Evolutionary conservation across 1,284 basidiomycete species (phyloP).

Genomic region (Erythrobasidium hasegawianum): DNA sequence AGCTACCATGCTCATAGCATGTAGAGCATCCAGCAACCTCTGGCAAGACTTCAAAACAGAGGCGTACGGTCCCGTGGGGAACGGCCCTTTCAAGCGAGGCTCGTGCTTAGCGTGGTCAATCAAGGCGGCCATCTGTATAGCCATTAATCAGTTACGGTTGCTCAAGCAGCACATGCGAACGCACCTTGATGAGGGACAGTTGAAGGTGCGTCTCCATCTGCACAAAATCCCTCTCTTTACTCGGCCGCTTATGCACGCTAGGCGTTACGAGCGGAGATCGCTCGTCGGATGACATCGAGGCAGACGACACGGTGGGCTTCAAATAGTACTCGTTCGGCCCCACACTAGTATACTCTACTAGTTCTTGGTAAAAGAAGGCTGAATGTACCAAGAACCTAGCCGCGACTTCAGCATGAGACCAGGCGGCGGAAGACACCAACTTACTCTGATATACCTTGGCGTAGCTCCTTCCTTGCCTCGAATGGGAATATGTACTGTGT

Average conservation of each 20-base stretch:
- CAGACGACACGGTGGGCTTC: slow-evolving; percentile 9
- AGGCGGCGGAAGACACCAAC: slow-evolving; percentile 44
- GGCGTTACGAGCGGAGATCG: slow-evolving; percentile 15
- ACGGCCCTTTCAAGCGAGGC: slow-evolving; percentile 88
- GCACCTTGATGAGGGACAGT: slow-evolving; percentile 69
- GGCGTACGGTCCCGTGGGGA: slow-evolving; percentile 69
- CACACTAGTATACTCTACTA: slow-evolving; percentile 63
- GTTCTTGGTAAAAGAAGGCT: slow-evolving; percentile 75
- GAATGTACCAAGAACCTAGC: slow-evolving; percentile 72
- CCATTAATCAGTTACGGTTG: background rate
- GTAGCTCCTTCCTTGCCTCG: slow-evolving; percentile 82
- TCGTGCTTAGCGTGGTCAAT: slow-evolving; percentile 86
- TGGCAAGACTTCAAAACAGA: slow-evolving; percentile 80
- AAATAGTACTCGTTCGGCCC: slow-evolving; percentile 50
- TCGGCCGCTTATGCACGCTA: background rate
- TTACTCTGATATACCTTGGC: slow-evolving; percentile 78
- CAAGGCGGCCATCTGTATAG: slow-evolving; percentile 61
- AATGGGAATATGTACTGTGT: slow-evolving; percentile 92
- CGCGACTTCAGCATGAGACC: background rate
- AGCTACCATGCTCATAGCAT: slow-evolving; percentile 92
- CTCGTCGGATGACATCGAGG: slow-evolving; percentile 4
- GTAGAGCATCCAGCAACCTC: slow-evolving; percentile 66
- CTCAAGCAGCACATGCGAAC: background rate
- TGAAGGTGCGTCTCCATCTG: slow-evolving; percentile 88
- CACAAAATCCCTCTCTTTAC: slow-evolving; percentile 33